Base-by-base conservation (phyloP, 805 yeast species). In the Clavispora vitiphila region DNA sequence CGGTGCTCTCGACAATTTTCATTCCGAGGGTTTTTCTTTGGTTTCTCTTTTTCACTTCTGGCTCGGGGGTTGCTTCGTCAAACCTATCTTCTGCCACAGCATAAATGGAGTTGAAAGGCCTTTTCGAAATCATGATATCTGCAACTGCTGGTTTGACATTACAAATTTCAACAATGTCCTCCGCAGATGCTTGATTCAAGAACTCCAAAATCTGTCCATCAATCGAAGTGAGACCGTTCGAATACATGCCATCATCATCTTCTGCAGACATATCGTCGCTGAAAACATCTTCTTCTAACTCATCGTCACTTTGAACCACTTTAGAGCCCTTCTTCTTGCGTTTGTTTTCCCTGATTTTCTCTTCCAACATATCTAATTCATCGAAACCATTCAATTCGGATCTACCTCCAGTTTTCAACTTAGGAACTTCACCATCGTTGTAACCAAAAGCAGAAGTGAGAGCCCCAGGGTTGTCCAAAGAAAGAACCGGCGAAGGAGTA, bases 81-180 rank as follows among this genome's bases (percentile, higher is more conserved):
- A 86, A 77, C 35, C 78, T 78, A 38, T 77, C 72, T 34, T 72
- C 75, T 22, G 83, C 73, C 35, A 90, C 78, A 10, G 71, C 75
- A 41, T 71, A 76, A 18, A 91, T 69, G 18, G 78, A 68, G 1
- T 52, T 49, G 57, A 72, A 91, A 1, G 98, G 97, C 52, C 99
- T 73, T 43, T 72, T 69, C 5, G 71, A 62, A n/a, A 86, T 71
- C 14, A 93, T 65, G 6, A 69, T 47, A 24, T 78, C 74, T 0
- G 95, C 96, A 22, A 78, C 69, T 8, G 72, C 76, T 9, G 86
- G 81, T 1, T 79, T 69, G 37, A 88, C 80, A 22, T 80, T 80
- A 6, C 93, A 79, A 24, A 90, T 78, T 64, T 91, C 98, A 9
- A 83, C 76, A 35, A 93, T 67, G 57, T 90, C 96, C 42, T 80